These are phyloP conservation scores for Neurospora sp. DNA, from an alignment of 495 filamentous ascomycete species.

Conservation along the genomic window DNA sequence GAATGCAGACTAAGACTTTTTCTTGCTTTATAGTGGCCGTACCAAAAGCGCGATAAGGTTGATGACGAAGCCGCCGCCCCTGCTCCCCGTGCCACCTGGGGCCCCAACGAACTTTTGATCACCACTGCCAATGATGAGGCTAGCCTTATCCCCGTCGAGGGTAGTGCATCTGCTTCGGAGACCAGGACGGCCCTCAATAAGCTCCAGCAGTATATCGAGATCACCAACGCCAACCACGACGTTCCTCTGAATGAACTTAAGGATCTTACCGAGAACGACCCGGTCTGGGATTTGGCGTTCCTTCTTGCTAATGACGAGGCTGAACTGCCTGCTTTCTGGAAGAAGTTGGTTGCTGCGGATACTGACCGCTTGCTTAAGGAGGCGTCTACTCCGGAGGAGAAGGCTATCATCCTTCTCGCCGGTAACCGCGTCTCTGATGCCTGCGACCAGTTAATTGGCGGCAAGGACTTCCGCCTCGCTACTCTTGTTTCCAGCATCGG, in stretches of 20 bases:
- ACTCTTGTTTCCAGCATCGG: constrained; percentile 75
- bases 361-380: constrained; percentile 41
- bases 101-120: constrained; percentile 59
- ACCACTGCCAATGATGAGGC: constrained; percentile 36
- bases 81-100: constrained; percentile 61
- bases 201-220: constrained; percentile 23
- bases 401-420: constrained; percentile 69
- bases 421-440: constrained; percentile 70
- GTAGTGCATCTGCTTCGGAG: constrained; percentile 1
- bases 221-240: constrained; percentile 6
- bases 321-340: constrained; percentile 50
- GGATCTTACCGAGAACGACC: constrained; percentile 43
- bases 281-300: constrained; percentile 67
- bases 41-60: constrained; percentile 64
- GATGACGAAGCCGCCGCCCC: constrained; percentile 49
- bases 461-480: constrained; percentile 67
- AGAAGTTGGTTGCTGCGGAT: constrained; percentile 47
- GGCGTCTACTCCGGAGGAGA: constrained; percentile 58
- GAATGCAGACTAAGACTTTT: constrained; percentile 29
- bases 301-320: constrained; percentile 72
- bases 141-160: constrained; percentile 13
- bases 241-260: constrained; percentile 12
- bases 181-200: constrained; percentile 8
- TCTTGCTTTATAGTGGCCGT: constrained; percentile 66
- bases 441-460: constrained; percentile 63